Evolutionary conservation across 768 basidiomycete genomes (phyloP), one percentile per base, ranked within the genome.

Genomic region (Termitomyces sp.): DNA sequence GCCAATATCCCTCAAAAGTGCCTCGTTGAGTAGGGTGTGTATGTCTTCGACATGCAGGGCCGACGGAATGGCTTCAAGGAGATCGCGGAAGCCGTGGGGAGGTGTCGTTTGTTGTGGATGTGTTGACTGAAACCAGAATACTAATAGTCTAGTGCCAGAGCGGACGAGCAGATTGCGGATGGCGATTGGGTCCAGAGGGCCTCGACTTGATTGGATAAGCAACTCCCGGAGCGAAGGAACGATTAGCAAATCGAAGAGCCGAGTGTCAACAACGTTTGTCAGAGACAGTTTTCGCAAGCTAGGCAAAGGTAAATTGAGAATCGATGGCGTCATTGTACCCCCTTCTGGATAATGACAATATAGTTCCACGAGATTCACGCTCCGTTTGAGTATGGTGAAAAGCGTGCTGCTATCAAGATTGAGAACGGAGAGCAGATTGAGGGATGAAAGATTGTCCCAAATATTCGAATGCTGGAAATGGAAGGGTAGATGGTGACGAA

Each of bases 181-280:
- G n/a, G 36, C 26, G n/a, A 28, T 20, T 14, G 57, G 45, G 14
- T 52, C 24, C n/a, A 58, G 52, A 28, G 51, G 52, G 6, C 32
- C 14, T 14, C 22, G 24, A 26, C 44, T 58, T 13, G 57, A 53
- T 5, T 47, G 45, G 24, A 58, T 52, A 20, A 38, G 36, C 22
- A 58, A n/a, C 26, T 57, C 45, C n/a, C 26, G 43, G 28, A 58
- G 52, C 11, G 57, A 58, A 40, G 52, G 57, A 28, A 58, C 36
- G 5, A 58, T 10, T 6, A 52, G 46, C 5, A 52, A 53, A 16
- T 58, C 57, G 16, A 58, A 47, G 16, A 53, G 33, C 57, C 57
- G 53, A n/a, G 35, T 58, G 40, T 53, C 52, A n/a, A 47, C 10
- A 7, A 57, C 50, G 26, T 47, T 45, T 9, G 18, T 57, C 26